These are phyloP conservation scores for Sicyos edulis DNA, from an alignment of 306 rosid genomes.

Conservation along the genomic window DNA sequence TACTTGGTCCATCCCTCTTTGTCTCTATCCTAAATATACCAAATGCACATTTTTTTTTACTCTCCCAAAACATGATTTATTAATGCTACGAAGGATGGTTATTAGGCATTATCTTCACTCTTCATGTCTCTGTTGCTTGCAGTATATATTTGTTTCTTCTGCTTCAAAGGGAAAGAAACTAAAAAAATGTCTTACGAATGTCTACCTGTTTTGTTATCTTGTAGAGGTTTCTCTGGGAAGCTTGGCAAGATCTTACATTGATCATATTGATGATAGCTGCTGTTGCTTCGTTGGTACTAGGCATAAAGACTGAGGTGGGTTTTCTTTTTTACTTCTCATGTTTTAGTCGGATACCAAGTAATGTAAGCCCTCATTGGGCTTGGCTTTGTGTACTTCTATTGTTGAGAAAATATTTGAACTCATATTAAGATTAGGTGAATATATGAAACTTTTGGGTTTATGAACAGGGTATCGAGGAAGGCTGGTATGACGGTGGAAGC, in stretches of 20 bases:
- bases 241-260: constrained; percentile 98
- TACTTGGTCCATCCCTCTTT: not conserved
- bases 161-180: not conserved
- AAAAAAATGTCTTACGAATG: not conserved
- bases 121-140: constrained; percentile 2
- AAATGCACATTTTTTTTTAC: not conserved
- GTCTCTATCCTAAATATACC: not conserved
- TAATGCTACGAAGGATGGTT: not conserved
- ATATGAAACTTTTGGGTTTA: constrained; percentile 22
- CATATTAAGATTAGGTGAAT: not conserved
- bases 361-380: not conserved
- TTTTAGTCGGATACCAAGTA: not conserved
- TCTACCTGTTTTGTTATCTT: constrained; percentile 18
- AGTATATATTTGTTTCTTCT: not conserved
- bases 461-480: constrained; percentile 81
- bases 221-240: constrained; percentile 96
- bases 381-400: constrained; percentile 5
- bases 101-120: not conserved
- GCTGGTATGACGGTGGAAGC: constrained; percentile 99
- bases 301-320: constrained; percentile 93
- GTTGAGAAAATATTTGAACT: not conserved
- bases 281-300: constrained; percentile 82
- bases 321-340: not conserved
- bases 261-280: constrained; percentile 94
- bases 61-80: not conserved